Evolutionary conservation across 495 filamentous ascomycete species (phyloP).

Genomic region (Xylaria nigripes): DNA sequence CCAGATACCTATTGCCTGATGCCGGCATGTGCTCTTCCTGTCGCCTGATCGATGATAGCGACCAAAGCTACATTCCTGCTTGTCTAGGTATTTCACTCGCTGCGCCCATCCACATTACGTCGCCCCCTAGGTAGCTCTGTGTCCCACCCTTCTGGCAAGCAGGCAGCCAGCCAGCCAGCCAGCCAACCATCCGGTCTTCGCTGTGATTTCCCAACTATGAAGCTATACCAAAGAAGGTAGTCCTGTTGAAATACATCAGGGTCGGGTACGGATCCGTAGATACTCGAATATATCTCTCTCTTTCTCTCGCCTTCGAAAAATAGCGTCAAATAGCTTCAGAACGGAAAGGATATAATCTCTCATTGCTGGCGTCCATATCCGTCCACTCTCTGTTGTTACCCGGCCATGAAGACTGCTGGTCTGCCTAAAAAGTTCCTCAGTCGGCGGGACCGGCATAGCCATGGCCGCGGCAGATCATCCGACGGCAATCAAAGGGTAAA

Average conservation of each 20-base stretch:
- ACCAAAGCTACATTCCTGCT: too few species aligned
- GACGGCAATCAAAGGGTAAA: conserved; percentile 43
- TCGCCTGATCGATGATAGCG: too few species aligned
- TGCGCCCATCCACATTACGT: background rate
- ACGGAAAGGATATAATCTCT: background rate
- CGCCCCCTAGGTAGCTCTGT: background rate
- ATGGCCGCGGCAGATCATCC: conserved; percentile 42
- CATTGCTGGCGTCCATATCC: background rate
- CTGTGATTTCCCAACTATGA: background rate
- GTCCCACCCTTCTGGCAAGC: background rate
- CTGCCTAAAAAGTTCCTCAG: conserved; percentile 54
- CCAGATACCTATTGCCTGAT: background rate
- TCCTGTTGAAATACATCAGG: background rate
- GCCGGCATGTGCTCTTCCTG: too few species aligned
- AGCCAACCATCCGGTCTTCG: background rate
- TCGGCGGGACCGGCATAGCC: conserved; percentile 57
- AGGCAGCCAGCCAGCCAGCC: background rate
- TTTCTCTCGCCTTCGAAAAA: background rate
- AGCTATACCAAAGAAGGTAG: background rate
- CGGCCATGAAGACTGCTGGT: conserved; percentile 28
- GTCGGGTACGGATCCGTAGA: background rate
- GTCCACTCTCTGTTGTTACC: conserved; percentile 8
- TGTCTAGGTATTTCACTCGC: too few species aligned
- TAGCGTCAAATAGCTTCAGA: background rate
- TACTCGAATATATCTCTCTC: too few species aligned